Evolutionary conservation across 257 asterid species (phyloP).

Genomic region (Nemophila menziesii): DNA sequence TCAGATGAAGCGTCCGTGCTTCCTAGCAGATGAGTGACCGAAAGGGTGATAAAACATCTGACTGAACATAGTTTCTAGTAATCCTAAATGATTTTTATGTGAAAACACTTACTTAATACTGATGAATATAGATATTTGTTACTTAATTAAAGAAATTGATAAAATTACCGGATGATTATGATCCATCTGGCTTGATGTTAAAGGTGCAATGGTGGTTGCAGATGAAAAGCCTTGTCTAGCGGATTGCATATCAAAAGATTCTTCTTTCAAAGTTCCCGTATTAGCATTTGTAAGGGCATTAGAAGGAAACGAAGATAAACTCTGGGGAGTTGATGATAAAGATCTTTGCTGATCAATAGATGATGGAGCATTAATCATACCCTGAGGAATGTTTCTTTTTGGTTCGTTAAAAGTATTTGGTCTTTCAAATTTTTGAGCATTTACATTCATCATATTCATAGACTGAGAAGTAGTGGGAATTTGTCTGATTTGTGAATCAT

Average conservation of each 20-base stretch:
- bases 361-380: no score
- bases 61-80: neutral
- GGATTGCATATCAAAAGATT: conserved; percentile 52
- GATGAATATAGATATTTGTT: no score
- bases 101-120: no score
- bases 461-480: conserved; percentile 36
- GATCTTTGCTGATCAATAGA: conserved; percentile 35
- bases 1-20: no score
- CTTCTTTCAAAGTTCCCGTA: conserved; percentile 49
- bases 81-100: no score
- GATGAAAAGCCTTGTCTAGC: no score
- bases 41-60: neutral
- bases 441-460: conserved; percentile 33
- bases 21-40: no score
- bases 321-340: conserved; percentile 42
- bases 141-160: no score
- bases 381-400: no score
- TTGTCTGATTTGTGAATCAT: conserved; percentile 62
- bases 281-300: conserved; percentile 22
- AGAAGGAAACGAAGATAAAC: no score
- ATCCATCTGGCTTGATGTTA: conserved; percentile 32
- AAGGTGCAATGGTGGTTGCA: no score
- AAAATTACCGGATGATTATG: conserved; percentile 34
- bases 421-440: conserved; percentile 49
- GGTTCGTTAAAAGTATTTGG: no score